These are phyloP conservation scores for Truncatella angustata DNA, from an alignment of 2,329 filamentous ascomycete genomes.

Conservation along the genomic window DNA sequence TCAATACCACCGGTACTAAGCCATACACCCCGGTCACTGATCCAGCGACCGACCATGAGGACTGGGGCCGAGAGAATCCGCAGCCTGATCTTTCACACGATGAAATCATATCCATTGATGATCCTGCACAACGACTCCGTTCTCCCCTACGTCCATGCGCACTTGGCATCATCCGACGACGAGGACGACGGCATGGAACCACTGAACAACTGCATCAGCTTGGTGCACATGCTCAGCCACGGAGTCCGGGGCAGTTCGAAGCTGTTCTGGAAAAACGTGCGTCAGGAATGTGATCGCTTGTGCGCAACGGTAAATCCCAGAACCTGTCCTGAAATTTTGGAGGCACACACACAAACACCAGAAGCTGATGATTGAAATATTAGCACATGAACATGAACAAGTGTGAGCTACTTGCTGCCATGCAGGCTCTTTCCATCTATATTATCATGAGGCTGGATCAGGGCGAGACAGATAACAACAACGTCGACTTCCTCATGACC, in stretches of 20 bases:
- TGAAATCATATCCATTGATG: constrained; percentile 41
- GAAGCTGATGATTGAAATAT: not conserved
- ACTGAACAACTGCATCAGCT: constrained; percentile 38
- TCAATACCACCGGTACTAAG: constrained; percentile 24
- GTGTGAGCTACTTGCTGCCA: constrained; percentile 38
- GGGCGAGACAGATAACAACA: constrained; percentile 41
- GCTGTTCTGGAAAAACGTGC: constrained; percentile 43
- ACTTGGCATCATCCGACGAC: constrained; percentile 20
- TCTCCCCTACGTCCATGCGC: constrained; percentile 42
- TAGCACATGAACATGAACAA: constrained; percentile 22
- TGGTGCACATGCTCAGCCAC: constrained; percentile 37
- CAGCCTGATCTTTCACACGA: constrained; percentile 35
- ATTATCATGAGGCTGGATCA: constrained; percentile 40
- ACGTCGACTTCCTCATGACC: constrained; percentile 36
- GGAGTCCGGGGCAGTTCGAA: constrained; percentile 32
- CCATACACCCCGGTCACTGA: constrained; percentile 23
- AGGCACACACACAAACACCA: no score
- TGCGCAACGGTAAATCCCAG: constrained; percentile 28
- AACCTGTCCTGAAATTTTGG: constrained; percentile 3
- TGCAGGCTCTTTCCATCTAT: constrained; percentile 44
- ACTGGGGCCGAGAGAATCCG: constrained; percentile 29
- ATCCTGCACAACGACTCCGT: constrained; percentile 34
- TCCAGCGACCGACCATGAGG: constrained; percentile 21
- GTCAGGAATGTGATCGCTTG: constrained; percentile 39
- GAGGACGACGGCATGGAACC: constrained; percentile 31